A percentile compares a stretch with the other conserved stretches of the same genome.
Evolutionary conservation across 306 rosid species (phyloP).

Genomic region (Vicia sativa): DNA sequence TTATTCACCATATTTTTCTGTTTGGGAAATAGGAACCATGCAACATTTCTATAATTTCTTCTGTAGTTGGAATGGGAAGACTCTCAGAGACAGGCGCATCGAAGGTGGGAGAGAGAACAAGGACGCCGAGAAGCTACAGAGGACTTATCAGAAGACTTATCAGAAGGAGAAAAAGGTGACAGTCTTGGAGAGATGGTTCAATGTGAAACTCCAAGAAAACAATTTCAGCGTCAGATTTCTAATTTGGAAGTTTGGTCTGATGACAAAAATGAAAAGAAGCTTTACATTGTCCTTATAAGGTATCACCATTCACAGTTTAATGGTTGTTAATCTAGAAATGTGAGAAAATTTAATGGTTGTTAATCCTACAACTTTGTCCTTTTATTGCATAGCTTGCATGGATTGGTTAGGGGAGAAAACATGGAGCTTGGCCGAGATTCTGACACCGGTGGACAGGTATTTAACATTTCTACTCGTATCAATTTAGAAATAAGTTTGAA

Average conservation of each 20-base stretch:
- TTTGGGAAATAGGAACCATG: background rate
- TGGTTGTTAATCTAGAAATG: background rate
- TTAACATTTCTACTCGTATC: slow-evolving; percentile 11
- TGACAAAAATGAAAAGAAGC: slow-evolving; percentile 81
- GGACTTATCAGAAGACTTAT: slow-evolving; percentile 87
- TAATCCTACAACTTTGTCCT: slow-evolving; percentile 3
- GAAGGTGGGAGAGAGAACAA: slow-evolving; percentile 86
- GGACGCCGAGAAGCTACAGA: slow-evolving; percentile 80
- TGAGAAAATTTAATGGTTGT: background rate
- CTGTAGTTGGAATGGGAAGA: slow-evolving; percentile 83
- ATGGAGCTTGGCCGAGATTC: slow-evolving; percentile 98
- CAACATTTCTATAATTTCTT: slow-evolving; percentile 27
- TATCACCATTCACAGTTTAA: slow-evolving; percentile 8
- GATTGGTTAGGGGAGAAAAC: slow-evolving; percentile 79
- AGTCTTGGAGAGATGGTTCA: slow-evolving; percentile 48
- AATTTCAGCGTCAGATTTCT: slow-evolving; percentile 57
- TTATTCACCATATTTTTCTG: too few species aligned
- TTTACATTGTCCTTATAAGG: slow-evolving; percentile 82
- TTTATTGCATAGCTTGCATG: slow-evolving; percentile 57
- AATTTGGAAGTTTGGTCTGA: slow-evolving; percentile 86
- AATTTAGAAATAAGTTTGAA: background rate
- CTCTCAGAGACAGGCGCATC: slow-evolving; percentile 56
- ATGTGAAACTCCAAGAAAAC: slow-evolving; percentile 55
- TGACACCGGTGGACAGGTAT: slow-evolving; percentile 97
- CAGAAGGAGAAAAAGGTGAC: slow-evolving; percentile 90